phyloP scores from a whole-genome alignment of 352 stramenopile species.

The Pythium sukuiense region DNA sequence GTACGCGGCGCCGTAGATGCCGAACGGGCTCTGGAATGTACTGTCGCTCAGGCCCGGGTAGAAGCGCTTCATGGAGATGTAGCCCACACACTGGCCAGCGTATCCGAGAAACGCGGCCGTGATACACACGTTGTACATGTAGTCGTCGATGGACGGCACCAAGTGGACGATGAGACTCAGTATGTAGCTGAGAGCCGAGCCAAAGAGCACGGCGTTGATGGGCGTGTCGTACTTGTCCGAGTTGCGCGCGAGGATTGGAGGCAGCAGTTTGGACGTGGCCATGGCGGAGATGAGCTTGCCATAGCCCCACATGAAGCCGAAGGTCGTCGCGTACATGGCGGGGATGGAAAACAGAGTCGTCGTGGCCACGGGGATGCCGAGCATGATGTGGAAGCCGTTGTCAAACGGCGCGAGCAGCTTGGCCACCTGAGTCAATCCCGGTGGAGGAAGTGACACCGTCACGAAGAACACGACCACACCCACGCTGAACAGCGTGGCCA shows the following conservation, averaged over 20 bases:
- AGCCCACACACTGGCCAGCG: slow-evolving; percentile 34
- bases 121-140: slow-evolving; percentile 32
- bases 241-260: slow-evolving; percentile 15
- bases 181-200: slow-evolving; percentile 26
- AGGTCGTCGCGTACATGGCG: slow-evolving; percentile 32
- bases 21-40: slow-evolving; percentile 30
- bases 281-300: slow-evolving; percentile 29
- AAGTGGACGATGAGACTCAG: slow-evolving; percentile 29
- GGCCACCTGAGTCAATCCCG: slow-evolving; percentile 23
- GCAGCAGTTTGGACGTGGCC: slow-evolving; percentile 30
- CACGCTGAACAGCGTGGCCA: slow-evolving; percentile 21
- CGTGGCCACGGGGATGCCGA: slow-evolving; percentile 17
- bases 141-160: slow-evolving; percentile 22
- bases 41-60: slow-evolving; percentile 22
- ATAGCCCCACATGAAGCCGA: slow-evolving; percentile 39
- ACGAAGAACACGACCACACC: slow-evolving; percentile 29
- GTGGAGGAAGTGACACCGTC: slow-evolving; percentile 27
- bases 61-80: slow-evolving; percentile 30
- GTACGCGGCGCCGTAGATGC: slow-evolving; percentile 31
- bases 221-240: slow-evolving; percentile 32
- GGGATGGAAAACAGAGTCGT: slow-evolving; percentile 36
- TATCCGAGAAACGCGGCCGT: slow-evolving; percentile 30
- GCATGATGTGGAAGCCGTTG: slow-evolving; percentile 33
- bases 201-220: slow-evolving; percentile 25
- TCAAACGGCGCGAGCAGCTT: slow-evolving; percentile 31